A percentile compares a stretch with the other conserved stretches of the same genome.
Conservation (phyloP, 23 red algal species). For the Agarophyton chilense region DNA sequence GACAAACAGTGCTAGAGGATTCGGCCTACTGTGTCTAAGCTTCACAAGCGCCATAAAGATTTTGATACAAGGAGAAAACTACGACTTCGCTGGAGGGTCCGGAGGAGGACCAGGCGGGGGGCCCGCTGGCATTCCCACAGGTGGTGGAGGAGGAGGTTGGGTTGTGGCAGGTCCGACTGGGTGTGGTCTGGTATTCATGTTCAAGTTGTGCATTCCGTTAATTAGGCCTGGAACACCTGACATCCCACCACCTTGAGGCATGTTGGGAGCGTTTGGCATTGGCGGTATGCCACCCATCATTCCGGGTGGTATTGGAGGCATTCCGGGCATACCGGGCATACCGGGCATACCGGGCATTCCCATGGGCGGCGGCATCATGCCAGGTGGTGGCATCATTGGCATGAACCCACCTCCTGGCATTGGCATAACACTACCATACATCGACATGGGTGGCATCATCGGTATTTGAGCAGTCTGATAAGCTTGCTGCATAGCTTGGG, state of each 20-base stretch:
- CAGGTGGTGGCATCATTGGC: slow-evolving; percentile 55
- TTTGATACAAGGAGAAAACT: not conserved
- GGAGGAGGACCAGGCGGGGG: slow-evolving; percentile 61
- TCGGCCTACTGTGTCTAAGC: not conserved
- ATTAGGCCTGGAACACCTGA: slow-evolving; percentile 34
- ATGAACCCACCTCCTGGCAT: slow-evolving; percentile 63
- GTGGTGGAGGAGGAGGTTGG: slow-evolving; percentile 31
- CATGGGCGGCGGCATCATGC: slow-evolving; percentile 35
- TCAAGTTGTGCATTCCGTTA: slow-evolving; percentile 58
- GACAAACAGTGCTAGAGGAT: not conserved
- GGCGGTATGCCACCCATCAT: slow-evolving; percentile 43
- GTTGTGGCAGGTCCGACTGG: not conserved
- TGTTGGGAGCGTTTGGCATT: slow-evolving; percentile 18
- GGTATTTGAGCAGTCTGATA: slow-evolving; percentile 58
- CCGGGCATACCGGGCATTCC: slow-evolving; percentile 27
- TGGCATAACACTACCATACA: slow-evolving; percentile 60
- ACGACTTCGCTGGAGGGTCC: slow-evolving; percentile 19
- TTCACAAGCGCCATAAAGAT: not conserved
- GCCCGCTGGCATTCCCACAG: slow-evolving; percentile 57
- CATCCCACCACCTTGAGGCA: slow-evolving; percentile 7
- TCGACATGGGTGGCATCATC: slow-evolving; percentile 57
- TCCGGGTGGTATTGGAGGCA: slow-evolving; percentile 17
- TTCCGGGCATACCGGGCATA: slow-evolving; percentile 20
- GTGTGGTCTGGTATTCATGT: slow-evolving; percentile 26
- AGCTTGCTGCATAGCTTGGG: slow-evolving; percentile 60